Base-by-base conservation (phyloP, 345 rosid species). In the Linum tenue region DNA sequence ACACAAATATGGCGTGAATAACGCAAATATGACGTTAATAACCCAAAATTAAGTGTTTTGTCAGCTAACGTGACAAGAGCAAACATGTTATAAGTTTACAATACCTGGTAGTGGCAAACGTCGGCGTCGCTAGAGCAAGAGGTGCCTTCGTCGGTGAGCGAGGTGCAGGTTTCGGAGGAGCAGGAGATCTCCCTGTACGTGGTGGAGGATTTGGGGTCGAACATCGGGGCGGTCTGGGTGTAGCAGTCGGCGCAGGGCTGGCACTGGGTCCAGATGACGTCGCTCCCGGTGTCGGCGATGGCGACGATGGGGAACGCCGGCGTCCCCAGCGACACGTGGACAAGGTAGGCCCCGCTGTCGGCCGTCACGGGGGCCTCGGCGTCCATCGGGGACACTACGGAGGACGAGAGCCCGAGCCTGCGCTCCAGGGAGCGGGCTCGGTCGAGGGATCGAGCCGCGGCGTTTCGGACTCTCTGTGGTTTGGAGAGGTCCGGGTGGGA, bases 181-280 rank as follows among this genome's bases (percentile, higher is more conserved):
- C 92, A 82, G 38, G 81, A 36, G 59, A 79, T 0, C 5, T 39
- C 38, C 59, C 17, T 71, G 71, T 72, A 84, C 1, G 89, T 80
- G 3, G 79, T 69, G 7, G 89, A 89, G 0, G 62, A 42, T 1
- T 12, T 38, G 0, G 77, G 77, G 53, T 78, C 70, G 8, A 87
- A 81, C 15, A 80, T 31, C 3, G 84, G 80, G 65, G 53, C 69
- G 0, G 6, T 59, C 35, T 78, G 84, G 9, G 65, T 0, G 72
- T 58, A 81, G 66, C 88, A 87, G 0, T 68, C 39, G 0, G n/a
- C 0, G 63, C 86, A 76, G 2, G 72, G 78, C 53, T 58, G 1
- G 75, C 83, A 77, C 61, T 72, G 83, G 2, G 72, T 67, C 83
- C 83, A 77, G 60, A 69, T 64, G n/a, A 80, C 63, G 56, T 74